phyloP scores from a whole-genome alignment of 164 flowering plant genomes.

The Macadamia integrifolia region DNA sequence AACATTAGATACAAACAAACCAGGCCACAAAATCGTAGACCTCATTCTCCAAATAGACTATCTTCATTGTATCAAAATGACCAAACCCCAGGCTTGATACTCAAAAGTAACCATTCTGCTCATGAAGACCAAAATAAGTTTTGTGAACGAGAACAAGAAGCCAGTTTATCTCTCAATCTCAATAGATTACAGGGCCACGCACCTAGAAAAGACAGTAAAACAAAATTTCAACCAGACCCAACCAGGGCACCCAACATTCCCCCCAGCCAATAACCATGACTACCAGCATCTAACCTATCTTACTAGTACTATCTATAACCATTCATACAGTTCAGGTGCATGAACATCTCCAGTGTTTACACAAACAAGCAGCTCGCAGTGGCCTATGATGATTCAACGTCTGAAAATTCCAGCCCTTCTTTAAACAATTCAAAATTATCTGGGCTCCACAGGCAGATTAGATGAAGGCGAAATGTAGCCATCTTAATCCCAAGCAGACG shows the following conservation, averaged over 20 bases:
- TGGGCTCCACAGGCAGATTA: conserved; percentile 55
- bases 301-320: neutral
- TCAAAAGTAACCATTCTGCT: no score
- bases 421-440: conserved; percentile 57
- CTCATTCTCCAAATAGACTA: no score
- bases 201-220: neutral
- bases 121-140: no score
- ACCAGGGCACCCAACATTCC: neutral
- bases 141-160: neutral
- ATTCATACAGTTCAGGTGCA: neutral
- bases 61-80: no score
- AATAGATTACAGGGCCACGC: neutral
- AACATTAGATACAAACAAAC: no score
- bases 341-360: neutral
- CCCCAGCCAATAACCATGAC: neutral
- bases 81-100: no score
- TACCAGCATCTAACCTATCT: no score
- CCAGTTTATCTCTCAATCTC: neutral
- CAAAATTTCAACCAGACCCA: neutral
- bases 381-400: conserved; percentile 40
- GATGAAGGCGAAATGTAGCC: conserved; percentile 59
- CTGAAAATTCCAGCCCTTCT: conserved; percentile 48
- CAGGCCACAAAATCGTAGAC: no score
- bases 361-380: neutral
- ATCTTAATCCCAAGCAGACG: conserved; percentile 56